A percentile compares a stretch with the other conserved stretches of the same genome.
phyloP scores from a whole-genome alignment of 208 protist species.

The Naegleria fowleri region DNA sequence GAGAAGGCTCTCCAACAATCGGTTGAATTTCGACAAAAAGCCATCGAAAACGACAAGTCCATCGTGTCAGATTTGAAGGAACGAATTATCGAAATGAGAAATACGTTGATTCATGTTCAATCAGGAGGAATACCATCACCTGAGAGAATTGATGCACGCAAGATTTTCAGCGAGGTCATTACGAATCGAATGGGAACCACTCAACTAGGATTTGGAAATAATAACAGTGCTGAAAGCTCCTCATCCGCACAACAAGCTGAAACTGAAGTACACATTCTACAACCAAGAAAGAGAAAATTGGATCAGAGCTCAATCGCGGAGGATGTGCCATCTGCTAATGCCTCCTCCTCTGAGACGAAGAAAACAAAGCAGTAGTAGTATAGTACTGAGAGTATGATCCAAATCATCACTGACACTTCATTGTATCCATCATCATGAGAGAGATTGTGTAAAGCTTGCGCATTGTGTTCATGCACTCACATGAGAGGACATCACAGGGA shows the following conservation, averaged over 20 bases:
- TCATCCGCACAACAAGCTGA: background rate
- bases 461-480: too few relatives aligned
- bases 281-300: slow-evolving; percentile 6
- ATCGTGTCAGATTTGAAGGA: background rate
- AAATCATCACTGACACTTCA: too few relatives aligned
- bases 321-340: too few relatives aligned
- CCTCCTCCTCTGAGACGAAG: background rate
- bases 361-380: background rate
- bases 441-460: too few relatives aligned
- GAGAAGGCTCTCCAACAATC: background rate
- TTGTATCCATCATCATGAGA: too few relatives aligned
- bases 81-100: background rate
- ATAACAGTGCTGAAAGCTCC: background rate
- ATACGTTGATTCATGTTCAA: background rate
- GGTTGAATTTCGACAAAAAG: background rate
- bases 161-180: background rate
- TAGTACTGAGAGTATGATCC: too few relatives aligned
- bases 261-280: background rate
- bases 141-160: background rate
- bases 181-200: background rate
- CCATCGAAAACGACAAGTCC: background rate
- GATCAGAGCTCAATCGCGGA: background rate
- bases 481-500: too few relatives aligned
- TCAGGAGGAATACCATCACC: background rate
- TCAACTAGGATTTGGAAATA: background rate